phyloP scores from a whole-genome alignment of 768 basidiomycete species.

The Myochromella boudieri region DNA sequence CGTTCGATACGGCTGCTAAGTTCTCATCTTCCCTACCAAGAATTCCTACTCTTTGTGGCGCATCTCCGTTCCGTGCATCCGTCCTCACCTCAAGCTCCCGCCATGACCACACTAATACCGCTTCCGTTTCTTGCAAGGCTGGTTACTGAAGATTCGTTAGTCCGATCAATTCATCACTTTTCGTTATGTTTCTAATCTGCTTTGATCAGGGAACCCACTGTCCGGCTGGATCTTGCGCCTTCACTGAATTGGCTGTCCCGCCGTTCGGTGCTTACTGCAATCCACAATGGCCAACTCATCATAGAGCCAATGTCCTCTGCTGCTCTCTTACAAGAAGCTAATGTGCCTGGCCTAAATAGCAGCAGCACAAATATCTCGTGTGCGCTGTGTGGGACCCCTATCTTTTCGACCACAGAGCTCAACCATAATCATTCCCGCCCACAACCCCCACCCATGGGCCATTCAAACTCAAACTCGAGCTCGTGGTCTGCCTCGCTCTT shows the following conservation, averaged over 20 bases:
- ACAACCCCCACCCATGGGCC: conserved; percentile 31
- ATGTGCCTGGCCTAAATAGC: conserved; percentile 44
- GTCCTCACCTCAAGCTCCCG: conserved; percentile 57
- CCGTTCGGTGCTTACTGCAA: conserved; percentile 78
- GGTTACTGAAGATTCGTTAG: conserved; percentile 82
- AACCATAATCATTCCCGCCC: conserved; percentile 24
- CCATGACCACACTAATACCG: conserved; percentile 70
- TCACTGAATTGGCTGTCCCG: conserved; percentile 94
- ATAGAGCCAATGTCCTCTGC: conserved; percentile 81
- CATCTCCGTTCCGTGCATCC: conserved; percentile 76
- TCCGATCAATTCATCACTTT: conserved; percentile 23
- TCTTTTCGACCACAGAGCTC: conserved; percentile 39
- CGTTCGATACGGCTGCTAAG: conserved; percentile 51
- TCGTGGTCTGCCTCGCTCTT: conserved; percentile 61
- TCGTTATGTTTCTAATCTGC: conserved; percentile 12
- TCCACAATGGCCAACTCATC: conserved; percentile 82
- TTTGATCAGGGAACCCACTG: conserved; percentile 75
- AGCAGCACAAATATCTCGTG: conserved; percentile 61
- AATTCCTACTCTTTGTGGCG: conserved; percentile 74
- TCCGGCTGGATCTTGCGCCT: conserved; percentile 91
- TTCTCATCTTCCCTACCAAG: conserved; percentile 74
- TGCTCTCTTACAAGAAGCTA: conserved; percentile 57
- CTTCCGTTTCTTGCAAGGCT: conserved; percentile 80
- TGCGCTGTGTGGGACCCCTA: conserved; percentile 71
- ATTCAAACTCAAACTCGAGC: conserved; percentile 30